Evolutionary conservation across 148 eudicot species (phyloP).

Genomic region (Rhododendron kiyosumense): DNA sequence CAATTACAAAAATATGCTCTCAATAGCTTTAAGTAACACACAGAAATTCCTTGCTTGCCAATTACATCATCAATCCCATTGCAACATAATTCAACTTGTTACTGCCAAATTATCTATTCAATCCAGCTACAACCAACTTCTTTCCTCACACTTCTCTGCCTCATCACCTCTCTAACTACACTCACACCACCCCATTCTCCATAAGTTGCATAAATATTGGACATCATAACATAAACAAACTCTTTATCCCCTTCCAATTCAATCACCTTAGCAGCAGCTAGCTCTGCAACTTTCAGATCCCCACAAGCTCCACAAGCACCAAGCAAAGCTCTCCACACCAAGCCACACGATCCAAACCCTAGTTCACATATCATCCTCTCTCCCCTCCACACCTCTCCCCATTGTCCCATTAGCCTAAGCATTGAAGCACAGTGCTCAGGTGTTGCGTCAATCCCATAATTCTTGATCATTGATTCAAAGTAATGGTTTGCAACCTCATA

Average conservation of each 20-base stretch:
- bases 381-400: slow-evolving; percentile 58
- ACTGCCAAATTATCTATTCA: slow-evolving; percentile 21
- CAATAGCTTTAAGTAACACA: not conserved
- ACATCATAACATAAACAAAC: slow-evolving; percentile 57
- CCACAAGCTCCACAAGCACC: slow-evolving; percentile 64
- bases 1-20: not conserved
- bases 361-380: slow-evolving; percentile 59
- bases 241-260: slow-evolving; percentile 51
- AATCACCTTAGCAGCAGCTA: slow-evolving; percentile 53
- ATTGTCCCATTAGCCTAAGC: slow-evolving; percentile 75
- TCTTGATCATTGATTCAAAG: slow-evolving; percentile 44
- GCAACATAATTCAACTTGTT: not conserved
- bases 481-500: slow-evolving; percentile 42
- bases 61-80: not conserved
- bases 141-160: slow-evolving; percentile 44
- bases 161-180: slow-evolving; percentile 52
- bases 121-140: slow-evolving; percentile 72
- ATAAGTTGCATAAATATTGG: slow-evolving; percentile 53
- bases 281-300: slow-evolving; percentile 49
- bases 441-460: slow-evolving; percentile 44
- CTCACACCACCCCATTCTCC: slow-evolving; percentile 59
- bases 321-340: slow-evolving; percentile 81
- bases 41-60: not conserved
- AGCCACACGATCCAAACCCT: slow-evolving; percentile 47
- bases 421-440: slow-evolving; percentile 63